Percentiles rank a stretch among this genome's conserved stretches.
Conservation (phyloP, 2,329 filamentous ascomycete genomes). For the Xylariales sp. region DNA sequence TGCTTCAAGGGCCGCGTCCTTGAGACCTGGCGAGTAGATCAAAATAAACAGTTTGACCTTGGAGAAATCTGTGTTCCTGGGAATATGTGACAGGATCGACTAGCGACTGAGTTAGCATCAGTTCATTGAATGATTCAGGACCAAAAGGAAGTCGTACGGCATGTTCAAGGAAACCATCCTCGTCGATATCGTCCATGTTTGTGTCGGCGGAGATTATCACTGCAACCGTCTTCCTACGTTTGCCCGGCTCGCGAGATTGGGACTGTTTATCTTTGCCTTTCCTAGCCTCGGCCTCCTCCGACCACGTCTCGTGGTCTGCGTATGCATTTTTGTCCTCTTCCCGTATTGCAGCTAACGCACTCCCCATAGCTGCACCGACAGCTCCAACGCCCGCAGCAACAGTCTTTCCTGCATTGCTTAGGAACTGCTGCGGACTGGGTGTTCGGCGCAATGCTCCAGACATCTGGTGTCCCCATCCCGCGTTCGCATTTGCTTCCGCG, state of each 20-base stretch:
- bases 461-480: constrained; percentile 70
- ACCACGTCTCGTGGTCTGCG: constrained; percentile 86
- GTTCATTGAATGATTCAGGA: too few relatives aligned
- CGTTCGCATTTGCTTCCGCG: constrained; percentile 29
- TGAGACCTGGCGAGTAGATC: constrained; percentile 80
- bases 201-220: constrained; percentile 82
- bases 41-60: constrained; percentile 78
- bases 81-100: constrained; percentile 87
- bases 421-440: constrained; percentile 81
- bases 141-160: constrained; percentile 70
- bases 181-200: constrained; percentile 52
- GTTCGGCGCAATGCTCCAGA: constrained; percentile 76
- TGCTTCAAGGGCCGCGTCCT: constrained; percentile 56
- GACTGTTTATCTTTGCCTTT: constrained; percentile 41
- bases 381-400: constrained; percentile 79
- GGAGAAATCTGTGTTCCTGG: constrained; percentile 68
- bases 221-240: constrained; percentile 72
- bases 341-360: constrained; percentile 74
- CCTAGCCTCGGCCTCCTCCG: constrained; percentile 77
- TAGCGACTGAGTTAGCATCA: constrained; percentile 26
- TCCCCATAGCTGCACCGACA: constrained; percentile 76
- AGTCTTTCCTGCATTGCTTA: constrained; percentile 76
- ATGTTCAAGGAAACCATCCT: constrained; percentile 66
- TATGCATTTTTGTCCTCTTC: constrained; percentile 79
- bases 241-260: constrained; percentile 30